phyloP scores from a whole-genome alignment of 805 yeast species.

The Tetrapisispora pingtungensis region DNA sequence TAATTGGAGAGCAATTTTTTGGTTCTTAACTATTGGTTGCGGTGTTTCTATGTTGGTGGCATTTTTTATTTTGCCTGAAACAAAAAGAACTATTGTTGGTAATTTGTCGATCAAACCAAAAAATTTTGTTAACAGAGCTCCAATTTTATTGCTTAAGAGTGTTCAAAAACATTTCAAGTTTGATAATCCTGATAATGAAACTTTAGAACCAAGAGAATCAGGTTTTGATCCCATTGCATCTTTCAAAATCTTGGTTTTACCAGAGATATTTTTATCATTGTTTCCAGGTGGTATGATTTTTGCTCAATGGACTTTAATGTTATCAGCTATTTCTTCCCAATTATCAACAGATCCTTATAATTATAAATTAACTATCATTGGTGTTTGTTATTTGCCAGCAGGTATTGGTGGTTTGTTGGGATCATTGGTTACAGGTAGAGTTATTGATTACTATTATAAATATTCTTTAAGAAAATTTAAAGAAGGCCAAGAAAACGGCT shows the following conservation, averaged over 20 bases:
- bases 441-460: constrained; percentile 43
- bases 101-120: constrained; percentile 56
- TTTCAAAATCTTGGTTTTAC: constrained; percentile 34
- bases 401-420: constrained; percentile 63
- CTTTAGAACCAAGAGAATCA: constrained; percentile 18
- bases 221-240: constrained; percentile 30
- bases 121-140: constrained; percentile 34
- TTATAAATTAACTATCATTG: constrained; percentile 47
- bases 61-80: constrained; percentile 53
- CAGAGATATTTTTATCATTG: constrained; percentile 41
- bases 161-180: constrained; percentile 18
- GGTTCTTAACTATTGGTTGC: constrained; percentile 60
- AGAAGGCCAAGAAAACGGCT: constrained; percentile 17
- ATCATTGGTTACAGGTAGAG: constrained; percentile 46
- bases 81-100: constrained; percentile 60
- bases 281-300: constrained; percentile 54
- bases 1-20: constrained; percentile 70
- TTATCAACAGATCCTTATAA: constrained; percentile 39
- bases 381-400: constrained; percentile 62
- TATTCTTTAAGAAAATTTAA: constrained; percentile 19
- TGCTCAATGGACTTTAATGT: constrained; percentile 58
- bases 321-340: constrained; percentile 52
- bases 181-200: constrained; percentile 24
- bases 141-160: constrained; percentile 28
- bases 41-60: constrained; percentile 34